Evolutionary conservation across 495 filamentous ascomycete genomes (phyloP).

Genomic region (Clohesyomyces aquaticus): DNA sequence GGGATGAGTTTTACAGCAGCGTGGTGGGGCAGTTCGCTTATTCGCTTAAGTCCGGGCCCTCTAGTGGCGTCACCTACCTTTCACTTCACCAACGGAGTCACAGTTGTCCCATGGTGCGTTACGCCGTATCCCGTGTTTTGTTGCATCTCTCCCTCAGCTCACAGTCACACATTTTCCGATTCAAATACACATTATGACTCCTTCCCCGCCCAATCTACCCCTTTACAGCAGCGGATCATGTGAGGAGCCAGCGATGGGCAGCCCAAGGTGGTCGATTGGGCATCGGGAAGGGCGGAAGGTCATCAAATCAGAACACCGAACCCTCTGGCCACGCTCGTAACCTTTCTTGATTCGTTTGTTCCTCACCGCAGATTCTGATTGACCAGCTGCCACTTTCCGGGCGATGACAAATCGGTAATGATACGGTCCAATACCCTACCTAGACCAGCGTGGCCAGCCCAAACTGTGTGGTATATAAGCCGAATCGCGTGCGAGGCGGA

Average conservation of each 20-base stretch:
- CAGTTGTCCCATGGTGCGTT: not conserved
- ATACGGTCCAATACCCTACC: too few relatives aligned
- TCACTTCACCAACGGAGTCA: not conserved
- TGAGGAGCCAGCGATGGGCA: not conserved
- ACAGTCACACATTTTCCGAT: too few relatives aligned
- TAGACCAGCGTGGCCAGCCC: too few relatives aligned
- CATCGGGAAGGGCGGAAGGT: not conserved
- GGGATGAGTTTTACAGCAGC: conserved; percentile 15
- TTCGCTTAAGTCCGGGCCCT: not conserved
- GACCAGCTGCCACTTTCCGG: not conserved
- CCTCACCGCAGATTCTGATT: not conserved
- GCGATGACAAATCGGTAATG: not conserved
- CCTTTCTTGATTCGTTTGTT: not conserved
- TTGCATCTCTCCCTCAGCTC: not conserved
- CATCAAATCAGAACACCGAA: not conserved
- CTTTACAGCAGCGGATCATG: too few relatives aligned
- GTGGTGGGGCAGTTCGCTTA: conserved; percentile 20
- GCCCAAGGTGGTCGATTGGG: not conserved
- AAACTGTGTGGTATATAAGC: too few relatives aligned
- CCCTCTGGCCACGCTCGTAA: not conserved
- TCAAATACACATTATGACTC: not conserved
- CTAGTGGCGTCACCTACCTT: not conserved
- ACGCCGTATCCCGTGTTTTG: not conserved
- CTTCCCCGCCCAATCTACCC: too few relatives aligned
- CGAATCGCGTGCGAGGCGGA: too few relatives aligned